Evolutionary conservation across 202 grass and related monocot genomes (phyloP).

Genomic region (Schoenoplectus tabernaemontani): DNA sequence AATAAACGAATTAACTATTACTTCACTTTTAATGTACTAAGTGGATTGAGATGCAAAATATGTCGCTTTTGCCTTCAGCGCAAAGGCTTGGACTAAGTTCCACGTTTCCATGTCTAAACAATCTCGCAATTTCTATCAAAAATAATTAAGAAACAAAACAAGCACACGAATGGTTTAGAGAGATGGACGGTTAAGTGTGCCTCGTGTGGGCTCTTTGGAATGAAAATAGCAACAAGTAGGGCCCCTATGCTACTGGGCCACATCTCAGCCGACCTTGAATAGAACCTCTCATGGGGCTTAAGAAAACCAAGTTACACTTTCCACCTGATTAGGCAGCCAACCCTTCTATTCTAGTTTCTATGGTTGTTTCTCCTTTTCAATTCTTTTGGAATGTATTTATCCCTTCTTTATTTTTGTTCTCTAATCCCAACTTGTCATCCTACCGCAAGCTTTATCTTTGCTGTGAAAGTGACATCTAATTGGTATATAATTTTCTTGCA

Average conservation of each 20-base stretch:
- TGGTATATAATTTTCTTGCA: background rate
- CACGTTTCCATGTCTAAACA: background rate
- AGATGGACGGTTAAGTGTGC: background rate
- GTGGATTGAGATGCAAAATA: no score
- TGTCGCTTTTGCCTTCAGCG: background rate
- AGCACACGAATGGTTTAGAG: background rate
- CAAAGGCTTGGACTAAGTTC: background rate
- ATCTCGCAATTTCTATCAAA: background rate
- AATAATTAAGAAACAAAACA: background rate
- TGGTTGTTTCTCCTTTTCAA: background rate
- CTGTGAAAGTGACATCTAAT: background rate
- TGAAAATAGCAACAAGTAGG: conserved; percentile 16
- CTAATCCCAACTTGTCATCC: background rate
- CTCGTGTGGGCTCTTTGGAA: conserved; percentile 1
- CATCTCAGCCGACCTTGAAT: conserved; percentile 11
- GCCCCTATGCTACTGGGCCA: background rate
- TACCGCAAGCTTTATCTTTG: background rate
- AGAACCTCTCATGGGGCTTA: background rate
- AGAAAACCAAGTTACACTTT: background rate
- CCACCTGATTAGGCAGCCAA: conserved; percentile 1
- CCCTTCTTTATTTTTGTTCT: background rate
- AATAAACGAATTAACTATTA: no score
- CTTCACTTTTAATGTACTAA: no score
- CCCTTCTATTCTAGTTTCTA: no score
- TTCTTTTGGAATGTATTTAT: background rate